A percentile compares a stretch with the other conserved stretches of the same genome.
phyloP scores from a whole-genome alignment of 2,329 filamentous ascomycete species.

The Blastomyces emzantsi region DNA sequence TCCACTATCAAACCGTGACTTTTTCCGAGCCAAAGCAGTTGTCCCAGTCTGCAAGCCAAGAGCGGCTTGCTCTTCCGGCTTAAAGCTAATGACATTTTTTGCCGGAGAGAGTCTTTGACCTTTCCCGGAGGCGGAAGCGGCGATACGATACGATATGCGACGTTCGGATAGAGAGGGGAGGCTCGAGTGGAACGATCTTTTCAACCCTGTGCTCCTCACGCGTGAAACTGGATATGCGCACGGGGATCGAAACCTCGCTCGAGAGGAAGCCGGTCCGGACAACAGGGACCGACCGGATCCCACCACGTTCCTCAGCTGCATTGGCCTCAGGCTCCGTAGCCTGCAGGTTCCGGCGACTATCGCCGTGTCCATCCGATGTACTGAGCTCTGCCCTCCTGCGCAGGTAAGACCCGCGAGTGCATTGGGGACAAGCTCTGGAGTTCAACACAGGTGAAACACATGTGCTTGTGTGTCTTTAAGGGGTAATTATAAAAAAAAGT shows the following conservation, averaged over 20 bases:
- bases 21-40: conserved; percentile 49
- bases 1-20: conserved; percentile 64
- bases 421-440: conserved; percentile 14
- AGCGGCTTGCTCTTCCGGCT: conserved; percentile 38
- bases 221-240: not conserved
- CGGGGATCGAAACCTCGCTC: not conserved
- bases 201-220: not conserved
- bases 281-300: conserved; percentile 4
- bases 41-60: conserved; percentile 29
- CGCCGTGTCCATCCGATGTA: conserved; percentile 23
- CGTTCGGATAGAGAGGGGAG: conserved; percentile 21
- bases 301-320: conserved; percentile 11
- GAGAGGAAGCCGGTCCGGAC: not conserved
- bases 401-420: conserved; percentile 13
- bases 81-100: conserved; percentile 65
- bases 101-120: conserved; percentile 57
- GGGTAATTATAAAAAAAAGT: not conserved
- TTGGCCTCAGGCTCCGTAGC: conserved; percentile 14
- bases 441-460: conserved; percentile 11
- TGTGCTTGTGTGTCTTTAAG: conserved; percentile 9
- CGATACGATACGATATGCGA: conserved; percentile 57
- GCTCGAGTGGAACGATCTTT: conserved; percentile 26
- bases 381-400: conserved; percentile 14
- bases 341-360: conserved; percentile 25
- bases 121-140: conserved; percentile 68